Evolutionary conservation across 371 early-diverging fungal genomes (phyloP).

Genomic region (Rhizopus sp.): DNA sequence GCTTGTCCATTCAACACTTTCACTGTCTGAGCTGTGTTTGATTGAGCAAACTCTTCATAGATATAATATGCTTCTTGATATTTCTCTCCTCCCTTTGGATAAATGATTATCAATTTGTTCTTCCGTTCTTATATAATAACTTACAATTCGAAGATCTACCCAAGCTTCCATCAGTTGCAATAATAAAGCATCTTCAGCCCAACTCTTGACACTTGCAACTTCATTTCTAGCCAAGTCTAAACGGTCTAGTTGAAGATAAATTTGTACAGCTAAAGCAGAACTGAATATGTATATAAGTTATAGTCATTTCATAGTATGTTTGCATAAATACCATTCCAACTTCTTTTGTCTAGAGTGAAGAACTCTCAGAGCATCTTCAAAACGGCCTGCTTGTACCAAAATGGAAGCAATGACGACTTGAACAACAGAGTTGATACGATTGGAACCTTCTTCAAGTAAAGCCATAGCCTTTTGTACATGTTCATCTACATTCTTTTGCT

Average conservation of each 20-base stretch:
- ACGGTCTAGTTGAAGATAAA: slow-evolving; percentile 81
- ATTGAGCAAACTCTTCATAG: slow-evolving; percentile 90
- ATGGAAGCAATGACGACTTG: slow-evolving; percentile 50
- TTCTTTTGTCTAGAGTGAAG: slow-evolving; percentile 72
- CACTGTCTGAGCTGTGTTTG: slow-evolving; percentile 69
- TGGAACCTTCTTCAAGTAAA: slow-evolving; percentile 50
- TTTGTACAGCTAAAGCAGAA: slow-evolving; percentile 76
- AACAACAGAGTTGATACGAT: slow-evolving; percentile 44
- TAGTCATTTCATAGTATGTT: neutral
- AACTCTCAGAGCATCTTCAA: slow-evolving; percentile 61
- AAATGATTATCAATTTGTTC: neutral
- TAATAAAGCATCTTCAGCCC: slow-evolving; percentile 90
- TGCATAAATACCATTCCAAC: slow-evolving; percentile 71
- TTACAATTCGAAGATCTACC: slow-evolving; percentile 73
- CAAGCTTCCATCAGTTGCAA: slow-evolving; percentile 95
- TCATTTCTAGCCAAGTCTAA: slow-evolving; percentile 87
- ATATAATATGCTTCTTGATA: slow-evolving; percentile 90
- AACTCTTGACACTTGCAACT: slow-evolving; percentile 67
- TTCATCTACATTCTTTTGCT: slow-evolving; percentile 37
- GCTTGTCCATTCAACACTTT: slow-evolving; percentile 86
- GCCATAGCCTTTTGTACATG: slow-evolving; percentile 40
- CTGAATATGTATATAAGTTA: slow-evolving; percentile 36
- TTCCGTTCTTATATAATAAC: slow-evolving; percentile 1
- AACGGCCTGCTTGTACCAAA: slow-evolving; percentile 44
- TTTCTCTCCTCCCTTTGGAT: slow-evolving; percentile 71